Base-by-base conservation (phyloP, 768 basidiomycete species). In the Gymnopilus junonius region DNA sequence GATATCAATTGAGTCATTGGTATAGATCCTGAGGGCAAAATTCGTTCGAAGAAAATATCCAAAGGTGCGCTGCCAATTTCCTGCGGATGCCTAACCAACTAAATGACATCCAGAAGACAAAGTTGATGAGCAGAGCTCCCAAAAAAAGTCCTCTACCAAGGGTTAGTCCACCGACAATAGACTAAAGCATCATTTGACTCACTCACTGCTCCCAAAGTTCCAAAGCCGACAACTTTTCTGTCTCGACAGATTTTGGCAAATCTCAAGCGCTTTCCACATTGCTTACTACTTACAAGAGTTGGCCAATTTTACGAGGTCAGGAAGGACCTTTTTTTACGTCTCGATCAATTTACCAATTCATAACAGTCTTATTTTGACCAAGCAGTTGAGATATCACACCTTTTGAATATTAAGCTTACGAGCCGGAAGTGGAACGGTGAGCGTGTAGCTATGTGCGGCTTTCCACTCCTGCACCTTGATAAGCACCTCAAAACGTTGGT, bases 231-330 rank as follows among this genome's bases (percentile, higher is more conserved):
- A n/a, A 78, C 74, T 17, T 75, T 82, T 50, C 83, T 97, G 21
- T 90, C 93, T 2, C 81, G 73, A 45, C 89, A 88, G 66, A 89
- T 98, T 32, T 80, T 85, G 65, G 75, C 83, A 25, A 94, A 97
- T 70, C 80, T 92, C 20, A 77, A 80, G 40, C 85, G 79, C 50
- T 97, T 94, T 71, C 92, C 96, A 21, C 92, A 95, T 68, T 96
- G 95, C 71, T 82, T 97, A 29, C 80, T 98, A 25, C 83, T 99
- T 17, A 98, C 95, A 8, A 87, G 94, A 57, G 95, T 98, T 11
- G 96, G 96, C 14, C 90, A 94, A 69, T 98, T 98, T 74, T 98
- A 97, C 71, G 96, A 98, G 85, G 96, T 94, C 73, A 40, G 55
- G 56, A 4, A 3, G 23, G 20, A 20, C 8, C 23, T 17, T 32